Evolutionary conservation across 1,284 basidiomycete genomes (phyloP).

Genomic region (Xerocomus minutiporus): DNA sequence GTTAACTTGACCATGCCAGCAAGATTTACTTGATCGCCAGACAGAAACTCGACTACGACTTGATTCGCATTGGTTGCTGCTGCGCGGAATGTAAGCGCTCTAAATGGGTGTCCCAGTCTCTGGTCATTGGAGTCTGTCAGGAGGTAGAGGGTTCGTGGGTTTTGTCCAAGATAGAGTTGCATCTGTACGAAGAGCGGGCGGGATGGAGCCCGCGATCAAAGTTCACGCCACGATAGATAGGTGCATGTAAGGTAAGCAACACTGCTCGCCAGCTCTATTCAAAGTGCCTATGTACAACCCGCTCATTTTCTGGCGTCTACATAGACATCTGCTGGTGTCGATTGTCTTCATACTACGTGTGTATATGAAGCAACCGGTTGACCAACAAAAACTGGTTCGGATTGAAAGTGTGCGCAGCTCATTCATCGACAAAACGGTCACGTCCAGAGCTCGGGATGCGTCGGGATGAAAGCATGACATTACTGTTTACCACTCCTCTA

Average conservation of each 20-base stretch:
- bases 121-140: constrained; percentile 66
- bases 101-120: constrained; percentile 49
- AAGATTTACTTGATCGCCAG: constrained; percentile 67
- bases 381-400: background rate
- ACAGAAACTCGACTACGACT: constrained; percentile 80
- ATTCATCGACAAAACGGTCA: constrained; percentile 16
- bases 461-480: constrained; percentile 16
- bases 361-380: constrained; percentile 4
- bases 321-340: background rate
- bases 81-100: constrained; percentile 67
- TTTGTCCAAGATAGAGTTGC: constrained; percentile 67
- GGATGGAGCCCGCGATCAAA: background rate
- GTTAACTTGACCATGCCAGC: constrained; percentile 57
- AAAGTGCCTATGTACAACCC: background rate
- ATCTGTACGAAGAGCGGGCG: constrained; percentile 32
- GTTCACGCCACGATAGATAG: background rate
- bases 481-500: constrained; percentile 4
- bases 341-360: background rate
- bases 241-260: background rate
- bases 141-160: constrained; percentile 66
- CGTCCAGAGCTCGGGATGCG: constrained; percentile 10
- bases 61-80: constrained; percentile 54
- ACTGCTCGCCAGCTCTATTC: background rate
- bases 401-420: background rate
- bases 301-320: too few relatives aligned